A percentile compares a stretch with the other conserved stretches of the same genome.
These are phyloP conservation scores for Corymbia calophylla DNA, from an alignment of 441 rosid species.

Conservation along the genomic window DNA sequence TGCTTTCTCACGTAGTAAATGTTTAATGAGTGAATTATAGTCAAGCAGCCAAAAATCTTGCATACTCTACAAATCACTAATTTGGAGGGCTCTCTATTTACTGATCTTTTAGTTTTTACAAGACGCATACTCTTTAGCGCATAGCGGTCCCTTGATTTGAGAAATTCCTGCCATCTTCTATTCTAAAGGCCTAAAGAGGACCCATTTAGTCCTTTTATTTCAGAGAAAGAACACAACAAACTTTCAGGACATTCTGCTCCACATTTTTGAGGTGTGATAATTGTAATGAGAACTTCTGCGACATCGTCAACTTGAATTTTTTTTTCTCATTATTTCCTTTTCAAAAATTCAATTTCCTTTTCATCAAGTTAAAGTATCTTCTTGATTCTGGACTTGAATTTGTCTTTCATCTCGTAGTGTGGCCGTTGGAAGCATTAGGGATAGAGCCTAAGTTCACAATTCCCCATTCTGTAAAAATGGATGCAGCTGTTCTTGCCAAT, in stretches of 20 bases:
- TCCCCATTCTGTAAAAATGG: slow-evolving; percentile 81
- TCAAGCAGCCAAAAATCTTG: neutral
- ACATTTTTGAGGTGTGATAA: neutral
- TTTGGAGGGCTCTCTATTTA: neutral
- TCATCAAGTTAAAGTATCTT: neutral
- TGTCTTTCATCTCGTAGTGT: slow-evolving; percentile 39
- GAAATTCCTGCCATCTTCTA: neutral
- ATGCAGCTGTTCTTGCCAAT: slow-evolving; percentile 88
- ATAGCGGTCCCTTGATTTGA: neutral
- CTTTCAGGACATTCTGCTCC: neutral
- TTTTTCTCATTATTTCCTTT: neutral
- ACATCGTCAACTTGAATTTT: neutral
- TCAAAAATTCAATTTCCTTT: too few species aligned
- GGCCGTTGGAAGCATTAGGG: slow-evolving; percentile 90
- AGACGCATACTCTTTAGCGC: neutral
- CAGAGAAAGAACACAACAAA: neutral
- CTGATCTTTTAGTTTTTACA: neutral
- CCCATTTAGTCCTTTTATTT: neutral
- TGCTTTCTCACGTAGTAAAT: neutral
- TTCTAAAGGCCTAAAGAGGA: neutral
- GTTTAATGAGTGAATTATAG: neutral
- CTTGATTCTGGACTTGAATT: neutral
- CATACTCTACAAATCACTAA: neutral
- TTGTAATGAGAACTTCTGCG: neutral
- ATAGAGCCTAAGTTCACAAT: slow-evolving; percentile 88